These are phyloP conservation scores for Russula sp. DNA, from an alignment of 768 basidiomycete species.

Conservation along the genomic window DNA sequence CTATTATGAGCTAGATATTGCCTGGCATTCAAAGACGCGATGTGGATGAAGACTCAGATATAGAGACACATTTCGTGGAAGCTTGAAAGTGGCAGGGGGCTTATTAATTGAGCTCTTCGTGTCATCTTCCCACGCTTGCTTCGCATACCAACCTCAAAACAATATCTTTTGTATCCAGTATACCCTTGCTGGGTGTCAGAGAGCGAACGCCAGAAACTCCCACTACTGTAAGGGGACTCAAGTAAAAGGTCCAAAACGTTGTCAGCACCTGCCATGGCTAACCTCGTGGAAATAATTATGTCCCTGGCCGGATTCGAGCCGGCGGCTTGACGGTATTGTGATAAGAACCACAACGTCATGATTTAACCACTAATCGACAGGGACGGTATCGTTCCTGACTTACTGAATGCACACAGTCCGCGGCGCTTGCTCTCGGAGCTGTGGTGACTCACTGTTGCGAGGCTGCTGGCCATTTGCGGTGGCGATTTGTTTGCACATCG, in stretches of 20 bases:
- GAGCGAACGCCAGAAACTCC: no score
- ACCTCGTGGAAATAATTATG: not conserved
- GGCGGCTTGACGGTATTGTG: constrained; percentile 19
- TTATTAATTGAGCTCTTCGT: not conserved
- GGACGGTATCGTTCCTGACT: not conserved
- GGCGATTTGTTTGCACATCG: no score
- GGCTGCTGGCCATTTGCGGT: no score
- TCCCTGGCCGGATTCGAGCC: constrained; percentile 22
- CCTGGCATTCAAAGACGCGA: not conserved
- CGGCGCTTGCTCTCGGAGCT: no score
- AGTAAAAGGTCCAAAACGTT: not conserved
- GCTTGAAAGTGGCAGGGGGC: no score
- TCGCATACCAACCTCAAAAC: no score
- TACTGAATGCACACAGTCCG: not conserved
- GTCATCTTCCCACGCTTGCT: not conserved
- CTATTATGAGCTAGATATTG: not conserved
- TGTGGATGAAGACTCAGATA: not conserved
- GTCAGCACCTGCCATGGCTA: not conserved
- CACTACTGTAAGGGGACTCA: no score
- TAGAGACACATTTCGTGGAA: not conserved
- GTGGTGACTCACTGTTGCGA: no score
- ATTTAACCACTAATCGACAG: constrained; percentile 24
- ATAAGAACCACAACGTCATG: constrained; percentile 18
- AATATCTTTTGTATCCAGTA: no score
- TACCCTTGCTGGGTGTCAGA: no score